Percentiles rank a stretch among this genome's conserved stretches.
phyloP scores from a whole-genome alignment of 2,329 filamentous ascomycete species.

The Colletotrichum truncatum region DNA sequence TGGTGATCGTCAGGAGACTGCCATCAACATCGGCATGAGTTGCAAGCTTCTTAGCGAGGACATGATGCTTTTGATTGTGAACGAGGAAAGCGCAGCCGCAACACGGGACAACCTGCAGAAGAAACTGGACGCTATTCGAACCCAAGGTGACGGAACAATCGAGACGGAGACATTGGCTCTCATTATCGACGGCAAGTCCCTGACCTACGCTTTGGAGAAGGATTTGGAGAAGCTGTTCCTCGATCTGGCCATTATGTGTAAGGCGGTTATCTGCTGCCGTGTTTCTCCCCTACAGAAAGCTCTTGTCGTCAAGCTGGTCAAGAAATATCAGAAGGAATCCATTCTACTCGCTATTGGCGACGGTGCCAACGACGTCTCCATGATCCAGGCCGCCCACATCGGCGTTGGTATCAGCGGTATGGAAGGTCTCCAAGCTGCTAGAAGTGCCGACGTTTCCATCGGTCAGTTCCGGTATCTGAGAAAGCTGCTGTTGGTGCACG shows the following conservation, averaged over 20 bases:
- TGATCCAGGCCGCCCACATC: constrained; percentile 99
- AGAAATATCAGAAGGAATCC: constrained; percentile 86
- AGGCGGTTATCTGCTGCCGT: constrained; percentile 98
- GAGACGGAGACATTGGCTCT: constrained; percentile 90
- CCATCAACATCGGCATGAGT: constrained; percentile 99
- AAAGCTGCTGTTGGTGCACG: constrained; percentile 93
- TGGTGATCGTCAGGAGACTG: constrained; percentile 96
- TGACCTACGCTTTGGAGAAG: constrained; percentile 92
- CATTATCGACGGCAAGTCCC: constrained; percentile 94
- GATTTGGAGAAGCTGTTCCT: constrained; percentile 94
- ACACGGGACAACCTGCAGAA: constrained; percentile 92
- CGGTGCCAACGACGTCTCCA: constrained; percentile 98
- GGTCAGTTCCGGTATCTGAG: constrained; percentile 95
- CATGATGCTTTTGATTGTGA: constrained; percentile 97
- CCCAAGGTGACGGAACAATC: constrained; percentile 78
- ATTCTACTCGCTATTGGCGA: constrained; percentile 96
- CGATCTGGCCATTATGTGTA: constrained; percentile 93
- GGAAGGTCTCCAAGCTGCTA: constrained; percentile 94
- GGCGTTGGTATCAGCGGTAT: constrained; percentile 97
- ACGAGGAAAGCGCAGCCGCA: constrained; percentile 82
- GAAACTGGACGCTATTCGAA: constrained; percentile 90
- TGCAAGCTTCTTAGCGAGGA: constrained; percentile 98
- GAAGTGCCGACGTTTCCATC: constrained; percentile 95
- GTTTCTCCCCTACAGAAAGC: constrained; percentile 98
- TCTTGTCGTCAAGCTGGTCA: constrained; percentile 96